Evolutionary conservation across 2,329 filamentous ascomycete species (phyloP).

Genomic region (Penicillium sumatraense): DNA sequence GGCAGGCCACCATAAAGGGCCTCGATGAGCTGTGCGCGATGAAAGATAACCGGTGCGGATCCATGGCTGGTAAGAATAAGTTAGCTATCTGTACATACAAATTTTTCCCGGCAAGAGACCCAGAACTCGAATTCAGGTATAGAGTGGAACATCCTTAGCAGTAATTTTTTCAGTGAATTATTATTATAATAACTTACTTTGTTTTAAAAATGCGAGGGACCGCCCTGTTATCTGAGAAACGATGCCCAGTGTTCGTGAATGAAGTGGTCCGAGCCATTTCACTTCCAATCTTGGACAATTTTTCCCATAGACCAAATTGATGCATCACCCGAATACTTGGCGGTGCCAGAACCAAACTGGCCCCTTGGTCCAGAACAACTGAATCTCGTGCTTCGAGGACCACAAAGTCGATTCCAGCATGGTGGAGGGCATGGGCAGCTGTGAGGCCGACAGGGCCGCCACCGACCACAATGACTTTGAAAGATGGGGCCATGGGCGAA

Average conservation of each 20-base stretch:
- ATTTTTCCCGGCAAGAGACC: background rate
- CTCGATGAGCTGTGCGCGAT: conserved; percentile 16
- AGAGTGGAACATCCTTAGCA: too few species aligned
- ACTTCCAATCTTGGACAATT: background rate
- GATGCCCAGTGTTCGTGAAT: background rate
- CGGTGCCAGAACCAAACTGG: background rate
- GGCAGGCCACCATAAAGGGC: conserved; percentile 15
- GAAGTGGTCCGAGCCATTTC: background rate
- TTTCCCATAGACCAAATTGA: background rate
- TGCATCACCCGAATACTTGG: conserved; percentile 1
- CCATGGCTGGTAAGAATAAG: conserved; percentile 13
- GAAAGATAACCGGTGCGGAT: conserved; percentile 8
- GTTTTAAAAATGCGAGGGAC: background rate
- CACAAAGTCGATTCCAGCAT: background rate
- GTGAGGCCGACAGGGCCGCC: background rate
- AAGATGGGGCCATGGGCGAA: background rate
- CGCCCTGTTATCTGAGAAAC: background rate
- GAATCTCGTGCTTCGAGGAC: background rate
- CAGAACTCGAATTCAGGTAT: too few species aligned
- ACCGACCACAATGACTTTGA: background rate
- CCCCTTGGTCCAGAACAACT: background rate
- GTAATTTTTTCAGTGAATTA: too few species aligned
- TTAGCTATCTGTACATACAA: background rate
- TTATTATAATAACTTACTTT: background rate
- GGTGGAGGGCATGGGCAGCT: background rate